Base-by-base conservation (phyloP, 441 rosid genomes). In the Populus hybrid region DNA sequence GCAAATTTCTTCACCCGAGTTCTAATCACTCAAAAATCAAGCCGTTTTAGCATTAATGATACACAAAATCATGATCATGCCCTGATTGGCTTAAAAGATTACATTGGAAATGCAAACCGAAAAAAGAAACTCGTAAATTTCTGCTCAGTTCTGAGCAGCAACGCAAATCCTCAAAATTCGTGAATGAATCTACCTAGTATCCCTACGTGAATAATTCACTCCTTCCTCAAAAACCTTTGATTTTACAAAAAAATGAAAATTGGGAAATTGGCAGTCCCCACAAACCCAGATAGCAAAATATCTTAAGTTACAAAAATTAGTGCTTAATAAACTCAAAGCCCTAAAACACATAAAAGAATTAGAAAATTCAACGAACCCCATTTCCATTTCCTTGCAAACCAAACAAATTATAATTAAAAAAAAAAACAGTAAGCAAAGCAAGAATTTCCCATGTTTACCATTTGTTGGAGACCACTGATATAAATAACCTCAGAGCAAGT, bases 401-500 rank as follows among this genome's bases (percentile, higher is more conserved):
- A 74, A 80, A 28, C 42, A 69, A 35, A 64, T 9, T 30, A 36
- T 3, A 21, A 9, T 16, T 1, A 12, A 9, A 12, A 50, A 7
- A 19, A 61, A 61, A 21, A 34, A 61, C 1, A 23, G 30, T 6
- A 24, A 30, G 38, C 18, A 9, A 4, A 0, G 16, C 46, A 19
- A n/a, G 18, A 46, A 26, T 10, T 9, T 21, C 5, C 5, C 11
- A 12, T 65, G 36, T 32, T 30, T 80, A 89, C 92, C 76, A 88
- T 87, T 83, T 89, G 90, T 75, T 89, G 90, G 78, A 89, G 78
- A 42, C 92, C 92, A 36, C 67, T 86, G 61, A 87, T 78, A 72
- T 87, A 89, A 72, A 89, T 87, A 80, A 88, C 89, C 77, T 87
- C 68, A 12, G 90, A 75, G 40, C 92, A 89, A 67, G 89, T 82